Evolutionary conservation across 2,329 filamentous ascomycete genomes (phyloP).

Genomic region (Penicillium sp.): DNA sequence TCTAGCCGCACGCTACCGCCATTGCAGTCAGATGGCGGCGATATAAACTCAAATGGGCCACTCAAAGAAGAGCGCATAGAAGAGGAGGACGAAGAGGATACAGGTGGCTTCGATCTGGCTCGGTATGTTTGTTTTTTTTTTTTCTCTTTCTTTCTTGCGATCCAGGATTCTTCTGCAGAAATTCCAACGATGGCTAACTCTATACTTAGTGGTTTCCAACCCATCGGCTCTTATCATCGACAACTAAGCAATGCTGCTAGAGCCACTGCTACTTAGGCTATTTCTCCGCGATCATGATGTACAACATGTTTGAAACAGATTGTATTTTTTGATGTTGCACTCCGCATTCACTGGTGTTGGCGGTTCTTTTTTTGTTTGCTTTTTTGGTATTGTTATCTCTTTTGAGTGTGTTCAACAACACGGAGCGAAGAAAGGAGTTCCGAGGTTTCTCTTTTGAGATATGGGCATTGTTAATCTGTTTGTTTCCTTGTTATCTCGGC

Average conservation of each 20-base stretch:
- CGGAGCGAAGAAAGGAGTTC: constrained; percentile 19
- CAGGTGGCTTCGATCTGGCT: constrained; percentile 52
- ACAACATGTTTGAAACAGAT: constrained; percentile 18
- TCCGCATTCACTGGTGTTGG: constrained; percentile 28
- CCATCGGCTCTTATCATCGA: constrained; percentile 52
- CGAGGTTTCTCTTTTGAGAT: constrained; percentile 5
- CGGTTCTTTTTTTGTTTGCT: constrained; percentile 4
- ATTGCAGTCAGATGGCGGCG: constrained; percentile 36
- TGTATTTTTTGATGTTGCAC: constrained; percentile 10
- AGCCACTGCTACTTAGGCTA: constrained; percentile 35
- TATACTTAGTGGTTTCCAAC: constrained; percentile 49
- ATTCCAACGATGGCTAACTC: constrained; percentile 8
- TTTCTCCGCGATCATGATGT: constrained; percentile 9
- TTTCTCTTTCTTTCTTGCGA: neutral
- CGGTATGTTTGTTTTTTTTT: constrained; percentile 37
- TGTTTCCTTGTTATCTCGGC: constrained; percentile 4
- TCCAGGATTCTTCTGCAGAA: neutral
- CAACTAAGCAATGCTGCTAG: constrained; percentile 46
- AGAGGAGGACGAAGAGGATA: constrained; percentile 47
- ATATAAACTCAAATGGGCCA: constrained; percentile 22
- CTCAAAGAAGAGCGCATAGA: constrained; percentile 27
- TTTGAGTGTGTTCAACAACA: neutral
- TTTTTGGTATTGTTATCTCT: constrained; percentile 7
- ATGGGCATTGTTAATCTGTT: neutral
- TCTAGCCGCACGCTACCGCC: constrained; percentile 36